Base-by-base conservation (phyloP, 352 stramenopile genomes). In the Saprolegnia diclina region DNA sequence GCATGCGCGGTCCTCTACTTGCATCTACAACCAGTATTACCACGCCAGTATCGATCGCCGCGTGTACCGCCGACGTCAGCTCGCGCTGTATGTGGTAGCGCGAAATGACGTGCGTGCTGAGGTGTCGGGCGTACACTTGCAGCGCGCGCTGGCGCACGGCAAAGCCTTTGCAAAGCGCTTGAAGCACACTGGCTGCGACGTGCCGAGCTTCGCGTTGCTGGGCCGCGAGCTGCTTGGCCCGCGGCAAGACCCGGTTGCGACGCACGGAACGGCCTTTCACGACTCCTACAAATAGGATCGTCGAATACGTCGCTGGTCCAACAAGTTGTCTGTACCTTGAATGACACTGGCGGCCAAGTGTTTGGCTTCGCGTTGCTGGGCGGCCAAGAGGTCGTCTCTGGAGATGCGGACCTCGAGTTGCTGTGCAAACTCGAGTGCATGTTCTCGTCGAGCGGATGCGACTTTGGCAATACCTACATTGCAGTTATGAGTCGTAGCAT, bases 51-150 rank as follows among this genome's bases (percentile, higher is more conserved):
- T 18, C 1, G 53, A 24, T 42, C n/a, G 22, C 6, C 37, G 65
- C 77, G 19, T 81, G 40, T 48, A 91, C 84, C 67, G 81, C 76
- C 45, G 74, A 72, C 0, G 77, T 59, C 9, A 89, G 62, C 10
- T 78, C 71, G 32, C 89, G 35, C 5, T 74, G 66, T 26, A 79
- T 72, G 63, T 92, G 85, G 13, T 81, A 76, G 5, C 73, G 77
- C 53, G 88, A 79, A 52, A 91, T 83, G 65, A 90, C 91, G 45
- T 66, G 72, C 7, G 81, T 76, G 44, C 78, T 90, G n/a, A 92
- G 59, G 13, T 73, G 67, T 11, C 71, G 54, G 11, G 82, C 84
- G 18, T 74, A 57, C 9, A 72, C 24, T n/a, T 72, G 24, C 22
- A 69, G 63, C 48, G 79, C 67, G 19, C 61, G 50, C 14, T 64